Base-by-base conservation (phyloP, 2,329 filamentous ascomycete species). In the Fusarium gaditjirri region DNA sequence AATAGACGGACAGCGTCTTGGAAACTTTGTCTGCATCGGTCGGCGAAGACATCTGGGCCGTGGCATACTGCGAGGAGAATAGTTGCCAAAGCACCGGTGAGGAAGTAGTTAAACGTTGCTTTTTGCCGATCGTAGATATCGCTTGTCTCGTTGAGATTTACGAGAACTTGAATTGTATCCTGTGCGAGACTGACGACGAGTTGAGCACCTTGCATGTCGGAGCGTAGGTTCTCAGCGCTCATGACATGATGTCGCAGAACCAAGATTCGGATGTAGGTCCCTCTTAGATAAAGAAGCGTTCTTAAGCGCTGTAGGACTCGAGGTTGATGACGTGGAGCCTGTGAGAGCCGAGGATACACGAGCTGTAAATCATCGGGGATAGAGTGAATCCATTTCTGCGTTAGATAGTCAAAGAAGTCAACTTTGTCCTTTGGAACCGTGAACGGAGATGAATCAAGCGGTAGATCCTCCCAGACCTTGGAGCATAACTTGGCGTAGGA, bases 341-440 rank as follows among this genome's bases (percentile, higher is more conserved):
- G 62, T 6, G 62, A 65, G 3, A 64, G 59, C 9, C 62, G 59
- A n/a, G 62, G 59, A 13, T 56, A 65, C 1, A 65, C 42, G 8
- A 65, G 62, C 16, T 64, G 62, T 21, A 65, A 6, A 14, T 65
- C 35, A 4, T 64, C 41, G 1, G 62, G 62, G 1, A 65, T 65
- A 8, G 62, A 65, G 1, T 65, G 62, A 29, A 65, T 14, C 62
- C 62, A 65, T 17, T 65, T 65, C 14, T 65, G 62, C 5, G 47
- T 49, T 7, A 65, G 21, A n/a, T 64, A 65, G 21, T 65, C 62
- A 13, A 65, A 44, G 2, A 65, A 47, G 19, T 65, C 62, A 5
- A 64, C 59, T 11, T 65, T 65, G 6, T 65, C 62, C 4, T 65
- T 65, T 5, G 62, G 62, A 1, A 65, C 42, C 0, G 12, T 42